Conservation (phyloP, 805 yeast genomes). For the Hanseniaspora singularis region DNA sequence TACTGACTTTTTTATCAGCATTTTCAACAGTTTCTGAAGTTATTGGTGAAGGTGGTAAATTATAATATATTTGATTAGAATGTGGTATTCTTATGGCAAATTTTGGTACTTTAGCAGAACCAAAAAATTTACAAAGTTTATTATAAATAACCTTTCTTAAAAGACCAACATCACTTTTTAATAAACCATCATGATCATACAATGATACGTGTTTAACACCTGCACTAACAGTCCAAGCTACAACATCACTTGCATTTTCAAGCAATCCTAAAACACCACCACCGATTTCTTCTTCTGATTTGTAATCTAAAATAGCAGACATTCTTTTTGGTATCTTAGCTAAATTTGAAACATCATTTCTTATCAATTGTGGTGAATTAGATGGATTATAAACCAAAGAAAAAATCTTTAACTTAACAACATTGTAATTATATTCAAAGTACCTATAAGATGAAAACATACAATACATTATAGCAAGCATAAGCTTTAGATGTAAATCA, state of each 20-base stretch:
- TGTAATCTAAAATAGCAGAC: slow-evolving; percentile 62
- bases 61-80: slow-evolving; percentile 37
- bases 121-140: slow-evolving; percentile 61
- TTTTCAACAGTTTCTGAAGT: not conserved
- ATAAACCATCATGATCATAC: slow-evolving; percentile 67
- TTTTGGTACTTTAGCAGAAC: slow-evolving; percentile 52
- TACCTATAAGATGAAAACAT: slow-evolving; percentile 46
- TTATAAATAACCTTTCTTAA: slow-evolving; percentile 45
- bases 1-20: slow-evolving; percentile 33
- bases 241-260: slow-evolving; percentile 61
- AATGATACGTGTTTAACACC: slow-evolving; percentile 62
- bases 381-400: slow-evolving; percentile 57
- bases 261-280: slow-evolving; percentile 79
- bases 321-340: slow-evolving; percentile 66
- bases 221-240: slow-evolving; percentile 83
- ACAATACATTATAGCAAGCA: slow-evolving; percentile 43
- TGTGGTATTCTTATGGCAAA: slow-evolving; percentile 59
- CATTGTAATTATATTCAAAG: slow-evolving; percentile 40
- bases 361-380: slow-evolving; percentile 71
- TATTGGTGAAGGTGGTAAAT: slow-evolving; percentile 10
- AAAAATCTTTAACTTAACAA: slow-evolving; percentile 43
- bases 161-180: slow-evolving; percentile 44
- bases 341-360: slow-evolving; percentile 65
- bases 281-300: slow-evolving; percentile 69
- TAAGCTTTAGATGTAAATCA: slow-evolving; percentile 33